Conservation (phyloP, 1,284 basidiomycete species). For the Lignosus rhinocerotis region DNA sequence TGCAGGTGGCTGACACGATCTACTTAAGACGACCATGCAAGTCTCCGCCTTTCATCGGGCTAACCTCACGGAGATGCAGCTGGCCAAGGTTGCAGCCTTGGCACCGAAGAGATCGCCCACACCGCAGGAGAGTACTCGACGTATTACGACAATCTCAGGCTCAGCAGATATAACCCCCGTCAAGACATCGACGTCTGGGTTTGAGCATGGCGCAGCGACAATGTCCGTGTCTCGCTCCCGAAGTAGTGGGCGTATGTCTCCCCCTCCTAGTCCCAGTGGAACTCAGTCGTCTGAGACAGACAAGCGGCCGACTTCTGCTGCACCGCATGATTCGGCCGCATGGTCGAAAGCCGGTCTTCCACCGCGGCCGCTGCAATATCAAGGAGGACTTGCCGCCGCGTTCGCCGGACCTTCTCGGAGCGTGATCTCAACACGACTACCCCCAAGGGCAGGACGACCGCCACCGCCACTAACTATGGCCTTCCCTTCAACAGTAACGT, state of each 20-base stretch:
- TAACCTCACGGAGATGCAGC: conserved; percentile 46
- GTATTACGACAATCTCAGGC: conserved; percentile 6
- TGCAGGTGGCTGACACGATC: conserved; percentile 4
- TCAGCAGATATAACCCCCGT: conserved; percentile 23
- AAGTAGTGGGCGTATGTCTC: conserved; percentile 16
- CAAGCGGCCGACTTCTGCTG: not conserved
- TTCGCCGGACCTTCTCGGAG: conserved; percentile 8
- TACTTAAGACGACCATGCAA: conserved; percentile 71
- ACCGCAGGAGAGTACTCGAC: conserved; percentile 19
- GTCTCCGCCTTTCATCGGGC: conserved; percentile 68
- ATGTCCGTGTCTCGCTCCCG: conserved; percentile 1
- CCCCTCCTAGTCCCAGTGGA: conserved; percentile 10
- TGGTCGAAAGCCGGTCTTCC: not conserved
- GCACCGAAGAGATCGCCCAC: conserved; percentile 38
- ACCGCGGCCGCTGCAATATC: conserved; percentile 1
- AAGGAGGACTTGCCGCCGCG: conserved; percentile 11
- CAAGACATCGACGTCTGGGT: conserved; percentile 10
- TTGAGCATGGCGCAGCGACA: conserved; percentile 3
- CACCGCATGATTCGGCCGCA: not conserved
- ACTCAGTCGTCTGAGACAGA: conserved; percentile 8
- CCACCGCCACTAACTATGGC: conserved; percentile 25
- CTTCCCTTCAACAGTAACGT: conserved; percentile 28
- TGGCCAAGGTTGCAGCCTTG: conserved; percentile 40
- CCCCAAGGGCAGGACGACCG: not conserved
- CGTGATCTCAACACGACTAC: not conserved